Base-by-base conservation (phyloP, 2,329 filamentous ascomycete genomes). In the Fusarium tjaetaba region DNA sequence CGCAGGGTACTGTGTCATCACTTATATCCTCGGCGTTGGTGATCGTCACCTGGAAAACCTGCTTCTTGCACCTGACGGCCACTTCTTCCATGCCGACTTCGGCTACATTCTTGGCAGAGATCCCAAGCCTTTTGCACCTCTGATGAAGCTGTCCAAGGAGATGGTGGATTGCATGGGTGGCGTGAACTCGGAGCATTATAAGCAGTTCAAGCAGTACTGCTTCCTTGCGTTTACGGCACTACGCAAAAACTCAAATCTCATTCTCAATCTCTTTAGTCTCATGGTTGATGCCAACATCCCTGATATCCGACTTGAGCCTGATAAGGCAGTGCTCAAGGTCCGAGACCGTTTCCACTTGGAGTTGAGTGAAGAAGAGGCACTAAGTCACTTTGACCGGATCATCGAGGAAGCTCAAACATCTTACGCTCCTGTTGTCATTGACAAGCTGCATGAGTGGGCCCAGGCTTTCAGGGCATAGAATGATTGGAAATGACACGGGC, bases 151-250 rank as follows among this genome's bases (percentile, higher is more conserved):
- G 14, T 96, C 93, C 79, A 96, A 95, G 77, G 96, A 99, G 80
- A 99, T 99, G 96, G 94, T 98, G 7, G 96, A 99, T 79, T 96
- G 95, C 71, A 98, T 99, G 94, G 97, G 97, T 45, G 96, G 96
- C 18, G 88, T 91, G 13, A 88, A 89, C 39, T 94, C 93, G 7
- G 90, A 93, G 28, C 92, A 97, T 71, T 99, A 97, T 82, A 87
- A 92, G 48, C 90, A 93, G 60, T 99, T 99, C 84, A 96, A 96
- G 80, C 94, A 97, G 78, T 97, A 98, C 82, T 97, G 95, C 81
- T 98, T 97, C 83, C 93, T 97, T 7, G 94, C 96, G 0, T 99
- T 97, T 83, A 94, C 93, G 4, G 95, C 96, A 2, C 86, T 99
- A 48, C 90, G 96, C 65, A 97, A 98, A 81, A 94, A 91, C 4